A percentile compares a stretch with the other conserved stretches of the same genome.
Conservation (phyloP, 163 green algal genomes). For the Prototheca wickerhamii region DNA sequence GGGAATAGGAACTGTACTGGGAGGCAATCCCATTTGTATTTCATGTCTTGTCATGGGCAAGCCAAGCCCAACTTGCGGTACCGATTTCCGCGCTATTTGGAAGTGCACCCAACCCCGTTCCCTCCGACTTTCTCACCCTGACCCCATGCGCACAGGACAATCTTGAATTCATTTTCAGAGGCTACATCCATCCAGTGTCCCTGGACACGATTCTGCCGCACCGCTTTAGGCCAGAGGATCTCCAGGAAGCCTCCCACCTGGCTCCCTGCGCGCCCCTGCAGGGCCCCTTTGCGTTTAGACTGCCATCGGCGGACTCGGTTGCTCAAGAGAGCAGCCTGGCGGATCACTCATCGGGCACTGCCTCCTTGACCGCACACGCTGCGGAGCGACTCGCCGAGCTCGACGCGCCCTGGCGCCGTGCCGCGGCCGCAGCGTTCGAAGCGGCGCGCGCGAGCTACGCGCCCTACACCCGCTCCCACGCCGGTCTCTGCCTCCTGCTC, state of each 20-base stretch:
- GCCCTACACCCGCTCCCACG: background rate
- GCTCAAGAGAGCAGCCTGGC: too few relatives aligned
- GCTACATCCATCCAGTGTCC: conserved; percentile 12
- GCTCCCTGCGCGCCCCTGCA: background rate
- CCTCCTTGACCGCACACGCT: too few relatives aligned
- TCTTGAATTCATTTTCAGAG: conserved; percentile 46
- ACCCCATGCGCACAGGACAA: conserved; percentile 34
- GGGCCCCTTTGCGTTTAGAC: background rate
- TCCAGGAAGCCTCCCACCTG: too few relatives aligned
- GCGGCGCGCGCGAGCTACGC: too few relatives aligned
- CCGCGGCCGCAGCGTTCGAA: too few relatives aligned
- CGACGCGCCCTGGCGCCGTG: too few relatives aligned
- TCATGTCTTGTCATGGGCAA: too few relatives aligned
- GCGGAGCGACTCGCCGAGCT: too few relatives aligned
- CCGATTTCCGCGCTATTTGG: too few relatives aligned
- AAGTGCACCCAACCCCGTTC: background rate
- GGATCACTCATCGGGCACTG: too few relatives aligned
- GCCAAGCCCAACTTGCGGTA: too few relatives aligned
- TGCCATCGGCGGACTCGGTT: background rate
- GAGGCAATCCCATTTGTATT: too few relatives aligned
- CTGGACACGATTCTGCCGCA: conserved; percentile 71
- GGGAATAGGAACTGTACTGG: background rate
- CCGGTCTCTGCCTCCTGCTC: background rate
- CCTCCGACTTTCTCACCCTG: conserved; percentile 4
- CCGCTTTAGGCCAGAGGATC: conserved; percentile 72